Evolutionary conservation across 192 early-diverging fungal genomes (phyloP).

Genomic region (Coemansia pectinata): DNA sequence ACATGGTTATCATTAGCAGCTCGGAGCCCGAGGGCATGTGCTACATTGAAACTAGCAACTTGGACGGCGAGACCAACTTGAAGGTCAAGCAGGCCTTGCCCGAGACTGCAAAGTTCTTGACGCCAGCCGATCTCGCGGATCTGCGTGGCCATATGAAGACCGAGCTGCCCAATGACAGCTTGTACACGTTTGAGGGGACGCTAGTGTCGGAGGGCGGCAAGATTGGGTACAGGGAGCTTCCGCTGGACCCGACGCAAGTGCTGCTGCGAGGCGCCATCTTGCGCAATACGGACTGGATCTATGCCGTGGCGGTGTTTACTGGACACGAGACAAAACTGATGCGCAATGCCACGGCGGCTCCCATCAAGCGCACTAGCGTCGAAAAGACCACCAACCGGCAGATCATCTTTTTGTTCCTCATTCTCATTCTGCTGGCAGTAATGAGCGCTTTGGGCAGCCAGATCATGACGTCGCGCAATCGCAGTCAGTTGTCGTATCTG

Average conservation of each 20-base stretch:
- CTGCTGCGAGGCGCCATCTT: slow-evolving; percentile 90
- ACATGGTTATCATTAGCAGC: slow-evolving; percentile 82
- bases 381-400: slow-evolving; percentile 91
- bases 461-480: slow-evolving; percentile 27
- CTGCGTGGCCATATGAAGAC: slow-evolving; percentile 79
- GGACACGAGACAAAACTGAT: slow-evolving; percentile 96
- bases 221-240: slow-evolving; percentile 73
- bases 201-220: slow-evolving; percentile 27
- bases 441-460: slow-evolving; percentile 55
- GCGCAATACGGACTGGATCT: slow-evolving; percentile 87
- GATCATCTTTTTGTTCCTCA: slow-evolving; percentile 75
- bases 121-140: slow-evolving; percentile 59
- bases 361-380: slow-evolving; percentile 87
- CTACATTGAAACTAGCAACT: slow-evolving; percentile 95
- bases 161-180: slow-evolving; percentile 81
- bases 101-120: slow-evolving; percentile 63
- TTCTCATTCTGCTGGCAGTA: slow-evolving; percentile 71
- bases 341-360: slow-evolving; percentile 90
- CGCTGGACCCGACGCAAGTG: slow-evolving; percentile 91
- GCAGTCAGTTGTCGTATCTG: slow-evolving; percentile 54
- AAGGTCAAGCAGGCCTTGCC: slow-evolving; percentile 78
- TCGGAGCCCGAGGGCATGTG: slow-evolving; percentile 82
- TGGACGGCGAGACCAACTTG: slow-evolving; percentile 98
- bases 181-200: slow-evolving; percentile 87
- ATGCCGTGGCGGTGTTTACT: slow-evolving; percentile 85